Base-by-base conservation (phyloP, 306 rosid genomes). In the Rosa persica region DNA sequence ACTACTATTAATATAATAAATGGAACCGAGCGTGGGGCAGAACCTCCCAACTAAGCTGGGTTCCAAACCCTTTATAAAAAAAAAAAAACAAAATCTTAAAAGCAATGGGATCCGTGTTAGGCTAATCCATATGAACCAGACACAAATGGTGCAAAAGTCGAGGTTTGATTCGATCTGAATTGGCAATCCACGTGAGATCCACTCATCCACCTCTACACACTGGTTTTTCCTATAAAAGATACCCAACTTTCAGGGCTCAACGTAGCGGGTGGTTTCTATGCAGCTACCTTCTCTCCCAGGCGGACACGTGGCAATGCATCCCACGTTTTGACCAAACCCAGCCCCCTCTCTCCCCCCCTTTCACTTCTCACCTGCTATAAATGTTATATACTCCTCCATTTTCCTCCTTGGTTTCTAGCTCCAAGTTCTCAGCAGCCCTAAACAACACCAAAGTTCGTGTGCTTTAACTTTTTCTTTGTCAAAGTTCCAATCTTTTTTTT, bases 281-380 rank as follows among this genome's bases (percentile, higher is more conserved):
- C 73, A 83, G 84, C 94, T 67, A 81, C 58, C 52, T 78, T 83
- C 76, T 76, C 94, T 90, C 90, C 0, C 0, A 0, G 36, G 5
- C 16, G 43, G 70, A 16, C 80, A 74, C 73, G 71, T 72, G 51
- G 62, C 23, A 22, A 34, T 55, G 83, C 77, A 51, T 75, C 75
- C 55, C 74, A 48, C 58, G 54, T 40, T 64, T 84, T 81, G 84
- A 66, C 83, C 77, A 43, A 47, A 12, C 71, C 39, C 23, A 34
- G 3, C 34, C 46, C 23, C 3, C 70, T 30, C 57, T 82, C 40
- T 54, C 75, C 40, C 42, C 72, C 72, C 72, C 16, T 44, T 70
- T 43, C 61, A 46, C 34, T 54, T 61, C 57, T 72, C 38, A 9
- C 70, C 15, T 43, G 12, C 34, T 73, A 67, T 54, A 54, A 23